Conservation (phyloP, 208 protist genomes). For the Wallacemonas collosoma region DNA sequence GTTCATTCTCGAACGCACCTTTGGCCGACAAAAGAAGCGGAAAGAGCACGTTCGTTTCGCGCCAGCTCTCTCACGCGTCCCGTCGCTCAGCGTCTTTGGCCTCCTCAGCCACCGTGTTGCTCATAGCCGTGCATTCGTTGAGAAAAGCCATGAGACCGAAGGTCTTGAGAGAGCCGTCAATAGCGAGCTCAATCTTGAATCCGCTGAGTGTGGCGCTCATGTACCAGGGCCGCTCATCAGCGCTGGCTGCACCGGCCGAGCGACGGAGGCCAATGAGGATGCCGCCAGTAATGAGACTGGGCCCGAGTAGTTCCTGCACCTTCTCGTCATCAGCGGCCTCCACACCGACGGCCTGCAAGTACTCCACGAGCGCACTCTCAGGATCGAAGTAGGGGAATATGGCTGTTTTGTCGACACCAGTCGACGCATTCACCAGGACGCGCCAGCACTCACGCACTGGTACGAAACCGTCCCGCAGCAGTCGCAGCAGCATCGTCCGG, state of each 20-base stretch:
- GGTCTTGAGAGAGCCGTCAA: constrained; percentile 77
- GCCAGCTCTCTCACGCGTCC: neutral
- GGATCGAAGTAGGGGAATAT: constrained; percentile 38
- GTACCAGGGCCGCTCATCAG: constrained; percentile 51
- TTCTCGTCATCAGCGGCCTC: constrained; percentile 21
- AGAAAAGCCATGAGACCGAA: constrained; percentile 83
- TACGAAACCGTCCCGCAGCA: constrained; percentile 78
- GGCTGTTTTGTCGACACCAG: neutral
- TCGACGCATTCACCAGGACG: constrained; percentile 34
- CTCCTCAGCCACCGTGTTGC: constrained; percentile 11
- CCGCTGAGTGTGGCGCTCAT: constrained; percentile 81
- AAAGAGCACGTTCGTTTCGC: neutral
- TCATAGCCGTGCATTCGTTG: constrained; percentile 33
- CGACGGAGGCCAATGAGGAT: constrained; percentile 58
- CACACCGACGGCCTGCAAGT: constrained; percentile 18
- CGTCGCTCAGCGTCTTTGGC: constrained; percentile 12
- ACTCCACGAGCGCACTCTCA: constrained; percentile 36
- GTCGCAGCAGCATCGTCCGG: constrained; percentile 41
- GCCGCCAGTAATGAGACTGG: constrained; percentile 60
- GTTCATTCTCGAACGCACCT: neutral
- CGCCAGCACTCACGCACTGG: constrained; percentile 74
- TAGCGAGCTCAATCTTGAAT: constrained; percentile 82
- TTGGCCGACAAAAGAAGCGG: neutral
- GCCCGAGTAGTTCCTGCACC: constrained; percentile 33
- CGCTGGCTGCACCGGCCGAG: neutral